Conservation (phyloP, 2,329 filamentous ascomycete species). For the Fusarium penzigii region DNA sequence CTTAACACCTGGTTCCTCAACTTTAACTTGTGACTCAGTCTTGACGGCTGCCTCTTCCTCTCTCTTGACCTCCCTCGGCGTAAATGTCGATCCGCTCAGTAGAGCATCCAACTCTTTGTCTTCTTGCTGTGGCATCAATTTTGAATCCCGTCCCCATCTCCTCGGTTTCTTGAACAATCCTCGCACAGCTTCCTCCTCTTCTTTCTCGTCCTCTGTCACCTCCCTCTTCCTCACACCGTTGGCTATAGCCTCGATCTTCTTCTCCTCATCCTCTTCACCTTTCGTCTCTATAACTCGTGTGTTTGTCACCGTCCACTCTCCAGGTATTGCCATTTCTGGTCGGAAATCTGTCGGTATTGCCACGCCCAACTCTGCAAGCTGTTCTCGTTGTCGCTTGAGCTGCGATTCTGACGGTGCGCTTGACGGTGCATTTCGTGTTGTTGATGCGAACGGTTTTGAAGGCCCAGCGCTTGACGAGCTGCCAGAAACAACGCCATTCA, state of each 20-base stretch:
- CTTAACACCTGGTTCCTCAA: slow-evolving; percentile 16
- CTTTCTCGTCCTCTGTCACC: slow-evolving; percentile 59
- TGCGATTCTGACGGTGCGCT: slow-evolving; percentile 54
- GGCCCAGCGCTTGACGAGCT: slow-evolving; percentile 33
- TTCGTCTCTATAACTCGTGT: slow-evolving; percentile 57
- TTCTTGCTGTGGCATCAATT: slow-evolving; percentile 47
- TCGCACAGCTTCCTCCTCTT: slow-evolving; percentile 60
- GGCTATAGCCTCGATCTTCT: slow-evolving; percentile 48
- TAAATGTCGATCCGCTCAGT: slow-evolving; percentile 41
- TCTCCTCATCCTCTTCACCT: slow-evolving; percentile 41
- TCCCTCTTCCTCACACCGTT: slow-evolving; percentile 65
- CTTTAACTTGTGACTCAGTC: slow-evolving; percentile 15
- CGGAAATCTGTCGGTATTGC: slow-evolving; percentile 77
- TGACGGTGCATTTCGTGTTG: slow-evolving; percentile 5
- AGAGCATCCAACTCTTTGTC: slow-evolving; percentile 65
- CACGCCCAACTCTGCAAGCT: slow-evolving; percentile 85
- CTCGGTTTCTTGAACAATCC: slow-evolving; percentile 61
- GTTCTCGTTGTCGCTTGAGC: slow-evolving; percentile 80
- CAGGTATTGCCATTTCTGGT: slow-evolving; percentile 80
- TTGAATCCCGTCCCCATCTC: slow-evolving; percentile 56
- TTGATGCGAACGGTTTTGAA: slow-evolving; percentile 10
- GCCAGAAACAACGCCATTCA: slow-evolving; percentile 73
- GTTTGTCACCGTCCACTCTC: slow-evolving; percentile 79
- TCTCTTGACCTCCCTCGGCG: slow-evolving; percentile 27
- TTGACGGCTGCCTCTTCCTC: slow-evolving; percentile 26